Evolutionary conservation across 176 grass and related monocot genomes (phyloP), one percentile per base, ranked within the genome.

Genomic region (Carex parvula): DNA sequence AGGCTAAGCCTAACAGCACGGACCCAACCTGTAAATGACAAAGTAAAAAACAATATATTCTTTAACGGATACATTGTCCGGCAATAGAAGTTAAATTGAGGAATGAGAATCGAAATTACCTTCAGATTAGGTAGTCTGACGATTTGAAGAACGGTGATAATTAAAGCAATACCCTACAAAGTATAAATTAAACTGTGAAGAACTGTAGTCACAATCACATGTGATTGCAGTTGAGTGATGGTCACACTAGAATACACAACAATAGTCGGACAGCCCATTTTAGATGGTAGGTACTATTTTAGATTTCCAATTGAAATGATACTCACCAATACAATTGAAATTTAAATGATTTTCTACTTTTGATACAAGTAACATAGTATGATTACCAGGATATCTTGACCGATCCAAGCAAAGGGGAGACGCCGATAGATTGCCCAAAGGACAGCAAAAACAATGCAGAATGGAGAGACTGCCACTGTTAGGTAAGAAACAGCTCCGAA

Each of bases 41-140:
- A 84, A 77, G 33, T 64, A 9, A 61, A 59, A 83, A 67, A 39
- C 26, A 84, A 17, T 72, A 1, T 54, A 53, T 69, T 14, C 52
- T 55, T 24, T 81, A 2, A 75, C 16, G 10, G 10, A 64, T 60
- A 62, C 17, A 61, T 62, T 81, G 56, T 59, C 39, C 14, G 83
- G 33, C 14, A 48, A 48, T 57, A 24, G 15, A 81, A 64, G 12
- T 64, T 81, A 3, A 63, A 59, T 64, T 67, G 39, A 79, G 33
- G 14, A 60, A 84, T 74, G 20, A 58, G 69, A 6, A 79, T 12
- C 79, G 78, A 41, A 80, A 53, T 91, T 70, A 98, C 95, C 95
- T 98, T 98, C 73, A 98, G 95, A 84, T 98, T 98, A 13, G 95
- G 95, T 89, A 98, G 79, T 85, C 95, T 87, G 50, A 98, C 92